These are phyloP conservation scores for Schoenoplectus triqueter DNA, from an alignment of 202 grass and related monocot species.

Conservation along the genomic window DNA sequence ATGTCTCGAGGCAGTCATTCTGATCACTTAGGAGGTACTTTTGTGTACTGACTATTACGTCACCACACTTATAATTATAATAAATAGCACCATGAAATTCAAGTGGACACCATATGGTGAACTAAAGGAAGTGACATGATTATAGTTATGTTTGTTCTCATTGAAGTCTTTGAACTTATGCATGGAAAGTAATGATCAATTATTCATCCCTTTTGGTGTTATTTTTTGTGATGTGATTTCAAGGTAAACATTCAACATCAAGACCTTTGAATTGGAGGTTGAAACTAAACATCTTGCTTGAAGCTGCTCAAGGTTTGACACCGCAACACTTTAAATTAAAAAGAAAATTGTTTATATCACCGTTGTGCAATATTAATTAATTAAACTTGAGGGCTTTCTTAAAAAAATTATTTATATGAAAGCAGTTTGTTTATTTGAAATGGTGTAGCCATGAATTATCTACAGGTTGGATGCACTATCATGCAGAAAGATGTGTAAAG, in stretches of 20 bases:
- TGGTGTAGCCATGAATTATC: conserved; percentile 47
- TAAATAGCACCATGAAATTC: background rate
- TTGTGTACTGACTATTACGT: background rate
- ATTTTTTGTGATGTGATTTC: background rate
- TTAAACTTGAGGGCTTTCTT: too few species aligned
- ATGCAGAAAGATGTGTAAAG: conserved; percentile 59
- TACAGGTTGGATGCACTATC: conserved; percentile 48
- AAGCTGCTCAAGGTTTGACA: conserved; percentile 47
- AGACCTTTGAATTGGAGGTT: conserved; percentile 35
- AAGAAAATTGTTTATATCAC: too few species aligned
- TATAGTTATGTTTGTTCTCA: too few species aligned
- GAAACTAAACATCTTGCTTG: conserved; percentile 44
- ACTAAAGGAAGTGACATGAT: background rate
- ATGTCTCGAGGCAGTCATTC: conserved; percentile 45
- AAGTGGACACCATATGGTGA: background rate
- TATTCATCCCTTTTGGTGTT: background rate
- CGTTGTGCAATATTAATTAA: too few species aligned
- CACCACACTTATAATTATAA: background rate
- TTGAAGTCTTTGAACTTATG: conserved; percentile 4
- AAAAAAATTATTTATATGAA: too few species aligned
- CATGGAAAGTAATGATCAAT: background rate
- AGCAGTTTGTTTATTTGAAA: background rate
- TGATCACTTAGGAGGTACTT: conserved; percentile 48
- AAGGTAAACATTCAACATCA: conserved; percentile 20
- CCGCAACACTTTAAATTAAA: too few species aligned